These are phyloP conservation scores for Colletotrichum godetiae DNA, from an alignment of 2,329 filamentous ascomycete species.

Conservation along the genomic window DNA sequence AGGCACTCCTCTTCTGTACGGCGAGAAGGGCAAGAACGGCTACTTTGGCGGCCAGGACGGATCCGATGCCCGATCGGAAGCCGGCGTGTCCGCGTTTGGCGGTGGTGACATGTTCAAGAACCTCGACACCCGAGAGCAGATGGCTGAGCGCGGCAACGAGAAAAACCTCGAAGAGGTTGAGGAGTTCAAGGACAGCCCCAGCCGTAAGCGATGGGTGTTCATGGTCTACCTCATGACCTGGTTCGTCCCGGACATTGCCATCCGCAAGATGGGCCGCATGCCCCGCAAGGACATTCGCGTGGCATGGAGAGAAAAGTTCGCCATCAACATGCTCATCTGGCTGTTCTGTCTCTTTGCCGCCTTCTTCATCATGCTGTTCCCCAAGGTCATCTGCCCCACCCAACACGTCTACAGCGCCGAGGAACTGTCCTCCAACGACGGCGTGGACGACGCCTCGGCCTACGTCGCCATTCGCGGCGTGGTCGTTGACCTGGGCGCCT, in stretches of 20 bases:
- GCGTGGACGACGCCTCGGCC: constrained; percentile 71
- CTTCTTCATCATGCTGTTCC: constrained; percentile 93
- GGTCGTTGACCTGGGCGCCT: constrained; percentile 84
- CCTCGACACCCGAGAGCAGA: constrained; percentile 90
- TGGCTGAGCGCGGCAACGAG: constrained; percentile 95
- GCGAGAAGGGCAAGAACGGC: constrained; percentile 80
- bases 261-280: constrained; percentile 84
- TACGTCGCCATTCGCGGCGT: constrained; percentile 89
- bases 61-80: constrained; percentile 87
- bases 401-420: constrained; percentile 86
- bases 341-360: constrained; percentile 79
- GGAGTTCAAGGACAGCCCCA: constrained; percentile 79
- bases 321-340: constrained; percentile 99
- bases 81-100: constrained; percentile 89
- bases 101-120: constrained; percentile 98
- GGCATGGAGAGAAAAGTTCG: constrained; percentile 97
- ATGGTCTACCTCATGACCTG: constrained; percentile 87
- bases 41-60: constrained; percentile 85
- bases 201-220: constrained; percentile 91
- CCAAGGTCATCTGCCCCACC: constrained; percentile 87
- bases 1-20: constrained; percentile 70
- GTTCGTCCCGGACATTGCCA: constrained; percentile 85
- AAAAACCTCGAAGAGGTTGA: constrained; percentile 93
- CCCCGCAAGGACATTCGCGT: constrained; percentile 90
- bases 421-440: constrained; percentile 81